Evolutionary conservation across 139 green algal species (phyloP), one percentile per base, ranked within the genome.

Genomic region (Pseudopediastrum boryanum): DNA sequence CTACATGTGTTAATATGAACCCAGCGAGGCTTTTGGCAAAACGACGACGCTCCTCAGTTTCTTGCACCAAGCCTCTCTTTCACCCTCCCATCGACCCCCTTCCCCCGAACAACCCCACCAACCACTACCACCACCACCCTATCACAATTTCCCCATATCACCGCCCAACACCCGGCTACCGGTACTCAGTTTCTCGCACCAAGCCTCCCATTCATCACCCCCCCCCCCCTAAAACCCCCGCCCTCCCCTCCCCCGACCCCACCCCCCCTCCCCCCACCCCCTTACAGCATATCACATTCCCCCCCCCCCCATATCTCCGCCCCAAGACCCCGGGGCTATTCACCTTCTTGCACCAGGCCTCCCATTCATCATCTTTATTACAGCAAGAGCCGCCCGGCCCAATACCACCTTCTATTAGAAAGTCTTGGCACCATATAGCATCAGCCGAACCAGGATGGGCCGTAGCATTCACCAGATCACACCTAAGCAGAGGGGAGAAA

Each of bases 371-470:
- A 63, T 94, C 90, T 51, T 86, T 84, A 54, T 62, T 78, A 84
- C 90, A 94, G 78, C 88, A 94, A 0, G 87, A 90, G 1, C 85
- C 87, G 2, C 54, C 59, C 36, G 12, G 48, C 16, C 42, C 58
- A n/a, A 44, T 19, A 16, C 71, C 54, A 65, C 86, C 78, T 12
- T 83, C 79, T 6, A 65, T 0, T 54, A 94, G 33, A 42, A 87
- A 93, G 73, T 90, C 86, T 10, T 70, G 1, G 67, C 86, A 93
- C 82, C 82, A 90, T 2, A 35, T 79, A 13, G 76, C 50, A 38
- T 75, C 35, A 12, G 46, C 27, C 9, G 35, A 27, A 44, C 42
- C 64, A 2, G 48, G 12, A 8, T 42, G 41, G 2, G 3, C 12
- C 31, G 12, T 36, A 7, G 61, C n/a, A 36, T 38, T 48, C 31